phyloP scores from a whole-genome alignment of 2,329 filamentous ascomycete species.

The Epichloe uncinata region DNA sequence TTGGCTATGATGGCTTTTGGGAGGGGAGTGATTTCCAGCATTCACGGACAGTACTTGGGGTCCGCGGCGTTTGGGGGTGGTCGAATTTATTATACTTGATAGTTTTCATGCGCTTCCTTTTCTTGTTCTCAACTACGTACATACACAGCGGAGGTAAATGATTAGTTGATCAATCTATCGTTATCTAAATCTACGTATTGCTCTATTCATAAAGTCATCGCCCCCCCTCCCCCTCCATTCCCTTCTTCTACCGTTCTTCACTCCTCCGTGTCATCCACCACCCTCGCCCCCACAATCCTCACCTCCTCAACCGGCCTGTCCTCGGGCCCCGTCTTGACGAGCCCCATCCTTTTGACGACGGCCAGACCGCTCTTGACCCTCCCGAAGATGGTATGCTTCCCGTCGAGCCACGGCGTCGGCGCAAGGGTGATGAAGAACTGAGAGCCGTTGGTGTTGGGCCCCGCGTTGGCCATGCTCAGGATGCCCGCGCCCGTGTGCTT shows the following conservation, averaged over 20 bases:
- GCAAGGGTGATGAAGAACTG: constrained; percentile 96
- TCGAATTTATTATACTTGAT: background rate
- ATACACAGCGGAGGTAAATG: background rate
- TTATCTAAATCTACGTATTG: no score
- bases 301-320: constrained; percentile 75
- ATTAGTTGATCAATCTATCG: no score
- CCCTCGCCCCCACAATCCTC: constrained; percentile 59
- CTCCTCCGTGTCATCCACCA: constrained; percentile 42
- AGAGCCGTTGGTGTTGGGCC: constrained; percentile 82
- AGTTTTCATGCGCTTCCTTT: background rate
- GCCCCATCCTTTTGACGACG: constrained; percentile 74
- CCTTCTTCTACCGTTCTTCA: constrained; percentile 3
- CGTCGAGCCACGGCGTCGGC: constrained; percentile 90
- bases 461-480: constrained; percentile 93
- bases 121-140: background rate
- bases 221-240: no score
- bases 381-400: constrained; percentile 95
- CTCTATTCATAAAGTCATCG: no score
- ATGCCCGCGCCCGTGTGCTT: constrained; percentile 90
- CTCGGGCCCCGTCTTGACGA: constrained; percentile 70
- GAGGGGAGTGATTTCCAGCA: constrained; percentile 8
- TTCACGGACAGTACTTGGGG: constrained; percentile 7
- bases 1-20: constrained; percentile 8
- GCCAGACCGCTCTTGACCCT: constrained; percentile 72
- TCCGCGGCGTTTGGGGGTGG: constrained; percentile 10